Evolutionary conservation across 148 eudicot species (phyloP), one percentile per base, ranked within the genome.

Genomic region (Drosera capensis): DNA sequence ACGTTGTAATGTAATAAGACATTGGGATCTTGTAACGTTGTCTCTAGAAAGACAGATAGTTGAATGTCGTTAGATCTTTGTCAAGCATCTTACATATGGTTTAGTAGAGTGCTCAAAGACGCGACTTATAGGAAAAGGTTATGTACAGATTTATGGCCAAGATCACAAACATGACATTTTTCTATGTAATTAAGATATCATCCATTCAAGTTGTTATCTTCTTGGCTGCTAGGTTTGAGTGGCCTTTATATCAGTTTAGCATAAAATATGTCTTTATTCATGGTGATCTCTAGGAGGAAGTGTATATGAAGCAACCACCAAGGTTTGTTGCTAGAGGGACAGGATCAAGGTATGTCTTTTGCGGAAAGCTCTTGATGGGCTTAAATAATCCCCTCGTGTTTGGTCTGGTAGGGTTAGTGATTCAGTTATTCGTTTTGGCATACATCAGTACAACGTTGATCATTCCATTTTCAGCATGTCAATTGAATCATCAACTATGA

Each of bases 231-330:
- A 20, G 14, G 0, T 20, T 11, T 1, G 15, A 22, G 12, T 49
- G 43, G 26, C 26, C 17, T 1, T n/a, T 41, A 6, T 19, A 41
- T 0, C n/a, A 20, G 12, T 1, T 28, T 30, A 0, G 20, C 14
- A 19, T 41, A 0, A 41, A 41, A 17, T 18, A 7, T 25, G 34
- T n/a, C 2, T 46, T 46, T 2, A n/a, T 46, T 3, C 20, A 48
- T 16, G 51, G 40, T 0, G 16, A 48, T 11, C 13, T 48, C 0
- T 2, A 19, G 6, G 40, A 48, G 3, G 51, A 48, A 20, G 17
- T 48, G 3, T 48, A 48, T 18, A 46, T 46, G 50, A 23, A 48
- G 15, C 0, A 19, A 1, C 51, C 51, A 17, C 45, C 45, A 9
- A 17, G 45, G 8, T 41, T n/a, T n/a, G n/a, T n/a, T n/a, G n/a